These are phyloP conservation scores for Vitis hybrid DNA, from an alignment of 177 flowering plant species.

Conservation along the genomic window DNA sequence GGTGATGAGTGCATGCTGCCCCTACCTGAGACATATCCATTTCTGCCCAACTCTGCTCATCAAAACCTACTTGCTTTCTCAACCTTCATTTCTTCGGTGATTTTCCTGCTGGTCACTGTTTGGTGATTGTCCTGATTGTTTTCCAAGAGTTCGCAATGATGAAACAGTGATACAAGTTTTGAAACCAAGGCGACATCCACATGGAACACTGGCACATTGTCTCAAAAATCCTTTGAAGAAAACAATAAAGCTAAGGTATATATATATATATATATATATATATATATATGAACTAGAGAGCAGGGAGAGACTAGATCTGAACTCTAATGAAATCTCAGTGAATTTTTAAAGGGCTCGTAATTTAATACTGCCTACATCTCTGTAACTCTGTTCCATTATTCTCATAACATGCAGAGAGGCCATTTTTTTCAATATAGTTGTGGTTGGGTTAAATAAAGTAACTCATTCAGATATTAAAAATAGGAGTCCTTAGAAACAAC, in stretches of 20 bases:
- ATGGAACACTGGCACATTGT: not conserved
- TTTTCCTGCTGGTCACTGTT: conserved; percentile 21
- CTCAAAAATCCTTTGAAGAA: not conserved
- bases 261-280: not conserved
- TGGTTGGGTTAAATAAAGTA: not conserved
- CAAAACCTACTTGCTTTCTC: conserved; percentile 13
- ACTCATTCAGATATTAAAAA: not conserved
- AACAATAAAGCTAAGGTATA: not conserved
- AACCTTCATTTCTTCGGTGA: conserved; percentile 1
- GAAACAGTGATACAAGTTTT: not conserved
- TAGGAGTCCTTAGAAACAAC: not conserved
- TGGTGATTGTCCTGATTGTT: conserved; percentile 17
- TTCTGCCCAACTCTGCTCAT: conserved; percentile 43
- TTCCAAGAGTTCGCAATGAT: not conserved
- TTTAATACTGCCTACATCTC: not conserved
- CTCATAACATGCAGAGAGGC: not conserved
- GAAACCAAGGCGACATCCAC: not conserved
- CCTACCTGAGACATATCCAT: conserved; percentile 55
- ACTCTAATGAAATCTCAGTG: not conserved
- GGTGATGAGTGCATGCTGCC: conserved; percentile 67
- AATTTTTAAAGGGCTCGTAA: not conserved
- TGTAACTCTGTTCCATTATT: not conserved
- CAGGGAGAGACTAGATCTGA: not conserved
- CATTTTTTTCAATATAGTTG: not conserved
- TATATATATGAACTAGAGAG: not conserved